Conservation (phyloP, 2,329 filamentous ascomycete genomes). For the Cladosporium sp. region DNA sequence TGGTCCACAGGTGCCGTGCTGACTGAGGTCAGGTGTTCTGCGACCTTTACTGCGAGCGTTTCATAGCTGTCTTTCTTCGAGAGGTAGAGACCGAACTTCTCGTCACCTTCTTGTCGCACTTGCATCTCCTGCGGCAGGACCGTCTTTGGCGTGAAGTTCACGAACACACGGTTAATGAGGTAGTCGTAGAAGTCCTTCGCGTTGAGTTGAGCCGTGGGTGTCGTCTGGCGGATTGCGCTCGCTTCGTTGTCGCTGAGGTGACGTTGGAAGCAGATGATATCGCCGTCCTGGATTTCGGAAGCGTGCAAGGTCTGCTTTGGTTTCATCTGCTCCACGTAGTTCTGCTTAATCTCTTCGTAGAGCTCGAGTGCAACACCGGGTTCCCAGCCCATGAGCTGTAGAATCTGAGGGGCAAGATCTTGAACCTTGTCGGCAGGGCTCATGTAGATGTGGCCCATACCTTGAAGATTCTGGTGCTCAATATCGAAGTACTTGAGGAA, state of each 20-base stretch:
- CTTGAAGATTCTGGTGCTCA: conserved; percentile 65
- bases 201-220: conserved; percentile 23
- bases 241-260: conserved; percentile 40
- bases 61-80: conserved; percentile 90
- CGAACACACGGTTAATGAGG: conserved; percentile 71
- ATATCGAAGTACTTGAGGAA: conserved; percentile 91
- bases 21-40: conserved; percentile 54
- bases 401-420: conserved; percentile 71
- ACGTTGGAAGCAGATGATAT: conserved; percentile 91
- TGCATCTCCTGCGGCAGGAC: conserved; percentile 32
- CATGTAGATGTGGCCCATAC: conserved; percentile 80
- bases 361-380: conserved; percentile 63
- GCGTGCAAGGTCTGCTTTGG: conserved; percentile 80
- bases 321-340: conserved; percentile 94
- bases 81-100: conserved; percentile 67
- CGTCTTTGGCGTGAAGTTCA: conserved; percentile 66
- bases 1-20: conserved; percentile 53
- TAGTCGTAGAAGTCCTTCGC: conserved; percentile 73
- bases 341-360: conserved; percentile 96
- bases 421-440: conserved; percentile 80
- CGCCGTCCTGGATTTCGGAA: conserved; percentile 93
- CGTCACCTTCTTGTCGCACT: conserved; percentile 44
- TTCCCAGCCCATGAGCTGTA: conserved; percentile 80
- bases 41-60: conserved; percentile 75
- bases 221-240: conserved; percentile 21